These are phyloP conservation scores for Termitomyces sp. DNA, from an alignment of 768 basidiomycete genomes.

Conservation along the genomic window DNA sequence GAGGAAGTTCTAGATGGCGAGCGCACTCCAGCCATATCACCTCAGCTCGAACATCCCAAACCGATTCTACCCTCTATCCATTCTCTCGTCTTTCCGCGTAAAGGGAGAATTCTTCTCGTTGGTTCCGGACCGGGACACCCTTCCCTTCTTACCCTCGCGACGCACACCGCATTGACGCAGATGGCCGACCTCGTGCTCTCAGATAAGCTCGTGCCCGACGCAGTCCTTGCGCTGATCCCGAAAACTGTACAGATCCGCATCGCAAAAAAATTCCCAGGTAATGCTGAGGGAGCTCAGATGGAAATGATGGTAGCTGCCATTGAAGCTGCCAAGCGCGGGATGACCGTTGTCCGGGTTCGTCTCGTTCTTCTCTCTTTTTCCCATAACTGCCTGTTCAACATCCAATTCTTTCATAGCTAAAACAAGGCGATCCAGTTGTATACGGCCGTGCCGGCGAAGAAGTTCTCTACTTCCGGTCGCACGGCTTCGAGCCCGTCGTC, in stretches of 20 bases:
- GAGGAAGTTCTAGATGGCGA: constrained; percentile 51
- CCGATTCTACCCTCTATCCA: constrained; percentile 25
- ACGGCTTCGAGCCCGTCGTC: constrained; percentile 80
- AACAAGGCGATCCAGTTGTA: constrained; percentile 96
- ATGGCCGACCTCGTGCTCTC: constrained; percentile 87
- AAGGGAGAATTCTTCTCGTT: constrained; percentile 82
- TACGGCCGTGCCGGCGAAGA: constrained; percentile 96
- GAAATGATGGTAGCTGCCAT: constrained; percentile 95
- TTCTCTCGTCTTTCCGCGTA: constrained; percentile 31
- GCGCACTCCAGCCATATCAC: constrained; percentile 12
- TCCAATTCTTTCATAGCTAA: constrained; percentile 52
- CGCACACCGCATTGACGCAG: constrained; percentile 74
- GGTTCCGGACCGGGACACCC: constrained; percentile 97
- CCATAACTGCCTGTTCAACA: background rate
- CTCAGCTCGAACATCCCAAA: constrained; percentile 10
- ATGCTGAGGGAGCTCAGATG: constrained; percentile 90
- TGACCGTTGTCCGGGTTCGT: constrained; percentile 84
- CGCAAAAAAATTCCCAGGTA: constrained; percentile 96
- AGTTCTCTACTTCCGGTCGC: constrained; percentile 84
- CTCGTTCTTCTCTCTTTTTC: constrained; percentile 6
- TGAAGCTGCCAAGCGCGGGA: constrained; percentile 73
- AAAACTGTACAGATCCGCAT: constrained; percentile 70
- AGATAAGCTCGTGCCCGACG: constrained; percentile 93
- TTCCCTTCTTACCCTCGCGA: constrained; percentile 84
- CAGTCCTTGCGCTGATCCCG: constrained; percentile 85